Evolutionary conservation across 192 early-diverging fungal genomes (phyloP).

Genomic region (Coemansia sp.): DNA sequence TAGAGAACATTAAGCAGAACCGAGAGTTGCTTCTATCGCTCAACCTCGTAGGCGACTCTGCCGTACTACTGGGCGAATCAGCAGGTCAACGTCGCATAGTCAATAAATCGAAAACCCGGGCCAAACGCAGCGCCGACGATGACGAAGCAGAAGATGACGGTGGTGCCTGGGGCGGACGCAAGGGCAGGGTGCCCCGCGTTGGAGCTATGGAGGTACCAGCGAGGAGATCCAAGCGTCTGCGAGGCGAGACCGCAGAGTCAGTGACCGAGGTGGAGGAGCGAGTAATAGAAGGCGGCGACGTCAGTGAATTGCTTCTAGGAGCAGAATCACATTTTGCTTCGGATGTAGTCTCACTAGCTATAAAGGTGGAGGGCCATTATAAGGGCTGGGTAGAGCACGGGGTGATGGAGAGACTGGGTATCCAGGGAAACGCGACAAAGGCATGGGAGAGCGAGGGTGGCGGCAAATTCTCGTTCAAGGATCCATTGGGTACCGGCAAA

Average conservation of each 20-base stretch:
- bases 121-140: conserved; percentile 2
- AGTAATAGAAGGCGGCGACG: conserved; percentile 40
- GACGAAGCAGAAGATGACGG: conserved; percentile 3
- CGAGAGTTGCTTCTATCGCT: conserved; percentile 59
- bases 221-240: conserved; percentile 38
- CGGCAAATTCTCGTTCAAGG: conserved; percentile 68
- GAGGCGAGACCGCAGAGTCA: conserved; percentile 43
- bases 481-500: conserved; percentile 60
- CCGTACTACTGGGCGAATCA: background rate
- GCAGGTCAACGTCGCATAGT: conserved; percentile 1
- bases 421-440: conserved; percentile 59
- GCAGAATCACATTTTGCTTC: conserved; percentile 61
- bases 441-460: conserved; percentile 79
- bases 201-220: conserved; percentile 13
- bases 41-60: conserved; percentile 25
- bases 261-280: conserved; percentile 24
- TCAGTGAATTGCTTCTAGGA: conserved; percentile 30
- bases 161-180: conserved; percentile 16
- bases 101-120: background rate
- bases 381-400: conserved; percentile 63
- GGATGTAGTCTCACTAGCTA: conserved; percentile 51
- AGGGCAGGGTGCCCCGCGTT: background rate
- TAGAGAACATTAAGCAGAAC: conserved; percentile 64
- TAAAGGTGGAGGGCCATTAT: conserved; percentile 64
- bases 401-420: conserved; percentile 59